Evolutionary conservation across 2,329 filamentous ascomycete genomes (phyloP).

Genomic region (Cryphonectria parasitica): DNA sequence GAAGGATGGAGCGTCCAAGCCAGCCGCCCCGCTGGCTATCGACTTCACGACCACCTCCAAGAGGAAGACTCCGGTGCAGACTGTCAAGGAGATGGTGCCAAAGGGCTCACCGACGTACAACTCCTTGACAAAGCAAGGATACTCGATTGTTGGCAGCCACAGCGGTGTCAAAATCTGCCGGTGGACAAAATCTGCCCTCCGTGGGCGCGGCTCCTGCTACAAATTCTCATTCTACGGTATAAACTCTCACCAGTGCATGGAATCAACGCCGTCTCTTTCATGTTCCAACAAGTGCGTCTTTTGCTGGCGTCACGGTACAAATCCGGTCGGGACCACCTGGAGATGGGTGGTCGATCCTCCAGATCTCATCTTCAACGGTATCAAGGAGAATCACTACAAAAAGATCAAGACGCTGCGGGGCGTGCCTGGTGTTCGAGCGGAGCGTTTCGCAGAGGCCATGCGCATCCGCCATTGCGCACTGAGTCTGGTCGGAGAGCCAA

Average conservation of each 20-base stretch:
- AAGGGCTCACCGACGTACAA: conserved; percentile 85
- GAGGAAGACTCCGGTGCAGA: conserved; percentile 49
- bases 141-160: conserved; percentile 92
- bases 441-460: conserved; percentile 92
- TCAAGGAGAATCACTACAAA: conserved; percentile 90
- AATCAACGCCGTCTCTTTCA: conserved; percentile 91
- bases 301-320: conserved; percentile 97
- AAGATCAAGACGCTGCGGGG: conserved; percentile 98
- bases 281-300: conserved; percentile 99
- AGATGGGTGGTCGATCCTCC: conserved; percentile 94
- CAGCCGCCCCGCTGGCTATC: conserved; percentile 66
- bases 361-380: conserved; percentile 85
- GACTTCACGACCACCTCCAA: conserved; percentile 72
- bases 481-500: conserved; percentile 93
- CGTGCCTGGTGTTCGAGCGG: conserved; percentile 87
- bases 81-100: conserved; percentile 90
- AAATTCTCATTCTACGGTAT: conserved; percentile 99
- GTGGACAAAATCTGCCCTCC: conserved; percentile 96
- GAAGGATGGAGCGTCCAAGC: conserved; percentile 38
- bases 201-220: conserved; percentile 93
- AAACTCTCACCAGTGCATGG: conserved; percentile 96
- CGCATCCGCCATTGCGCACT: conserved; percentile 91
- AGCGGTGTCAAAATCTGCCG: conserved; percentile 97
- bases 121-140: conserved; percentile 93
- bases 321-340: conserved; percentile 96